Evolutionary conservation across 1,284 basidiomycete species (phyloP).

Genomic region (Athelia sp.): DNA sequence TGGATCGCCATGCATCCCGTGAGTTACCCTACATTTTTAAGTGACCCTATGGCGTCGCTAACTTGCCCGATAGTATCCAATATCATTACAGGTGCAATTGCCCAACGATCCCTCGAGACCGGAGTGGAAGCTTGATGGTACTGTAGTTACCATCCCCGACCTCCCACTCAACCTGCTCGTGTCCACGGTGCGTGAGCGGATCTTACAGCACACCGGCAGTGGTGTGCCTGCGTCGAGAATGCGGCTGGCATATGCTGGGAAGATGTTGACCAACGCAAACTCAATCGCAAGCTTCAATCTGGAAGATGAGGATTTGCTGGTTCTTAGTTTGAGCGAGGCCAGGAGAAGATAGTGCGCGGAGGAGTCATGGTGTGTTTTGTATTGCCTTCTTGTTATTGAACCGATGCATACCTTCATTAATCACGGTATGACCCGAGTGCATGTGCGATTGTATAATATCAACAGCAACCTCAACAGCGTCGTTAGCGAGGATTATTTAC

Average conservation of each 20-base stretch:
- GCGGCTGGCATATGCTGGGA: slow-evolving; percentile 70
- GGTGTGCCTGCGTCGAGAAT: slow-evolving; percentile 75
- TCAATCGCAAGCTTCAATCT: slow-evolving; percentile 85
- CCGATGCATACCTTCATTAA: neutral
- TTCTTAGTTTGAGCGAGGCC: slow-evolving; percentile 70
- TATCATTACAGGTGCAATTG: slow-evolving; percentile 78
- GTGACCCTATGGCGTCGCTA: neutral
- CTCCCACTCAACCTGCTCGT: slow-evolving; percentile 79
- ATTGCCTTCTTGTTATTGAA: neutral
- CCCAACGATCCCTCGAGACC: slow-evolving; percentile 77
- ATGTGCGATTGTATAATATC: no score
- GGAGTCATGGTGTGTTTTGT: slow-evolving; percentile 1
- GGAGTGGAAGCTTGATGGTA: slow-evolving; percentile 89
- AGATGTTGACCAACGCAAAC: slow-evolving; percentile 81
- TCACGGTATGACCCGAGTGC: neutral
- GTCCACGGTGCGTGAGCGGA: slow-evolving; percentile 83
- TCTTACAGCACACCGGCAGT: slow-evolving; percentile 72
- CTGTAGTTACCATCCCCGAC: slow-evolving; percentile 70
- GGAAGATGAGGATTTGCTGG: slow-evolving; percentile 81
- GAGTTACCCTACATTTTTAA: slow-evolving; percentile 19
- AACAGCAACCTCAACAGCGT: no score
- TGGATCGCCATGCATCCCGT: slow-evolving; percentile 88
- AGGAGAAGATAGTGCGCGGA: slow-evolving; percentile 56
- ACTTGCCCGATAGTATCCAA: slow-evolving; percentile 55
- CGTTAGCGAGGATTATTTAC: no score